Percentiles rank a stretch among this genome's conserved stretches.
Conservation (phyloP, 257 asterid genomes). For the Cynanchum wilfordii region DNA sequence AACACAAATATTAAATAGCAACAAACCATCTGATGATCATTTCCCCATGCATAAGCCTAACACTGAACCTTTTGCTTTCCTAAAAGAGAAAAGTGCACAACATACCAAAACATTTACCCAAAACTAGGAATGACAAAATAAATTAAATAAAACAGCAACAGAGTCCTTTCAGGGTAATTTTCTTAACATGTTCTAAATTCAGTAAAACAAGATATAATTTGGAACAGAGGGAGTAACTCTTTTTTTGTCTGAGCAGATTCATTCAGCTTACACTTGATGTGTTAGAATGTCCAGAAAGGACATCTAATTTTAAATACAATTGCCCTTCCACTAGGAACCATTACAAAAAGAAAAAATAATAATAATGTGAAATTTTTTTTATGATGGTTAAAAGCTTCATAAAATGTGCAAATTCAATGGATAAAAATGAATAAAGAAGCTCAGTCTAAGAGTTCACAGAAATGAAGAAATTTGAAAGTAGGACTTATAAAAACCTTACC, state of each 20-base stretch:
- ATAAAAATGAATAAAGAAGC: neutral
- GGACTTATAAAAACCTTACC: slow-evolving; percentile 41
- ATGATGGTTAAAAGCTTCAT: neutral
- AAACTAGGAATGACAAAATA: neutral
- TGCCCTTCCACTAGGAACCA: neutral
- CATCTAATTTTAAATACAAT: neutral
- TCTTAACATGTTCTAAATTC: too few relatives aligned
- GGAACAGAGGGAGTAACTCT: neutral
- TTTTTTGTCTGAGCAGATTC: neutral
- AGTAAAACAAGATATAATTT: too few relatives aligned
- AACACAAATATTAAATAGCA: neutral
- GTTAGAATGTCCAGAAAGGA: neutral
- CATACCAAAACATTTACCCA: neutral
- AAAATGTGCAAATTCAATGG: neutral
- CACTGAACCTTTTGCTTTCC: neutral
- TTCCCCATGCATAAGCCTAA: neutral
- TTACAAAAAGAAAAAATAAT: neutral
- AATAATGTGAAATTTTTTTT: neutral
- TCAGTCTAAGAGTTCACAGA: neutral
- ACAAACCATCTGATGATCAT: neutral
- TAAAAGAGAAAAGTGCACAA: neutral
- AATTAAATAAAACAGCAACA: too few relatives aligned
- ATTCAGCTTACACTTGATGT: neutral
- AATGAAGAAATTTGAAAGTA: neutral
- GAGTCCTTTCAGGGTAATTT: neutral